Base-by-base conservation (phyloP, 2,329 filamentous ascomycete species). In the Neofusicoccum umdonicola region DNA sequence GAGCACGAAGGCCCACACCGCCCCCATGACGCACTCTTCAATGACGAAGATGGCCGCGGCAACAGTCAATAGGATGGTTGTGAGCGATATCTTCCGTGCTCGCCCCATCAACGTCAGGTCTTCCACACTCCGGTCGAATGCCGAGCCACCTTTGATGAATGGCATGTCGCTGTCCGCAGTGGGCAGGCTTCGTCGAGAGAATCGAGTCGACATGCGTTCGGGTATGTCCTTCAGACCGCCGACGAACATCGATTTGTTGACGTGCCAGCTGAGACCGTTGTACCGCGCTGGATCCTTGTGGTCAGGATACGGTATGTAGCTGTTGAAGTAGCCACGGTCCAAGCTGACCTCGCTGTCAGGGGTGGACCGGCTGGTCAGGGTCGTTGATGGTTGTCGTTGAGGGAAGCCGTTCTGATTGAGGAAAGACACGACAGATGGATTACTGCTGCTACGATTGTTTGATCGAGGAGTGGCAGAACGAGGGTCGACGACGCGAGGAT, bases 11-110 rank as follows among this genome's bases (percentile, higher is more conserved):
- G 56, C 44, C 63, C 63, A 65, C 9, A 65, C 42, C 2, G 63
- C 63, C 2, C 63, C 63, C 15, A 65, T 27, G 35, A 65, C 54
- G 22, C 56, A 48, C 17, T 65, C 63, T 22, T 65, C 63, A 37
- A 52, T 41, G 5, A 65, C 13, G 27, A 60, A 22, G 11, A 22
- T n/a, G n/a, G 42, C n/a, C 1, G 56, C 56, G 13, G 17, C 13
- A 13, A 47, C 7, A 3, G 27, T 41, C 11, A 60, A 35, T n/a
- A 60, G 3, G 11, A 60, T 45, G 3, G 56, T 47, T 27, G 56
- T 60, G 7, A 60, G 27, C 7, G 8, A 19, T 3, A 34, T 31
- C 15, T 37, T 37, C 31, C 37, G 15, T n/a, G 42, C 56, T 7
- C 56, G 56, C n/a, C 37, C 27, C 3, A 60, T 8, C 42, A 60